Evolutionary conservation across 2,329 filamentous ascomycete genomes (phyloP).

Genomic region (Penicillium sp.): DNA sequence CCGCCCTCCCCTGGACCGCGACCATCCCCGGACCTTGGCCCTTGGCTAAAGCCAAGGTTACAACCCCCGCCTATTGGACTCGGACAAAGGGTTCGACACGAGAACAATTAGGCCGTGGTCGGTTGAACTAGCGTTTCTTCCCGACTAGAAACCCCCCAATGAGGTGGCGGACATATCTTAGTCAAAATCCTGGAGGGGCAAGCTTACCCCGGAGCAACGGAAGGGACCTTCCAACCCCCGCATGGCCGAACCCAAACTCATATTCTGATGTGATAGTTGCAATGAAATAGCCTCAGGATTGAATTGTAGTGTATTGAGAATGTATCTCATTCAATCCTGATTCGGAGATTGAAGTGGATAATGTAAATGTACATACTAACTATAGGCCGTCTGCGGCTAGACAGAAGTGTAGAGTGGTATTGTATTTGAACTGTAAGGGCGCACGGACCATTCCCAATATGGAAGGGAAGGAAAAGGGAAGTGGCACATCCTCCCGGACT

Average conservation of each 20-base stretch:
- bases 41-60: background rate
- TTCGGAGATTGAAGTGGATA: background rate
- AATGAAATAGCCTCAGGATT: background rate
- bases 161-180: background rate
- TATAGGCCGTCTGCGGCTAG: background rate
- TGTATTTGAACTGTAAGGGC: background rate
- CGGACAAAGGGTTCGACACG: slow-evolving; percentile 12
- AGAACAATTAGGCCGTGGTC: background rate
- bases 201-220: slow-evolving; percentile 39
- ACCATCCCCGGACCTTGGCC: slow-evolving; percentile 6
- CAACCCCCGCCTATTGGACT: background rate
- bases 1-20: slow-evolving; percentile 9
- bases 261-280: background rate
- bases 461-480: background rate
- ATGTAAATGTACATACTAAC: background rate
- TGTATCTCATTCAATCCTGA: background rate
- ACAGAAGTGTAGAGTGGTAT: background rate
- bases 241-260: slow-evolving; percentile 33
- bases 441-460: slow-evolving; percentile 6
- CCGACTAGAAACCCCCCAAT: slow-evolving; percentile 1
- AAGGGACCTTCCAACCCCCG: slow-evolving; percentile 32
- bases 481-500: slow-evolving; percentile 11
- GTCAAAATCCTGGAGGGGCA: slow-evolving; percentile 10
- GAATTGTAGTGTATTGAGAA: background rate
- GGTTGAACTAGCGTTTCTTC: background rate